Percentiles rank a stretch among this genome's conserved stretches.
Evolutionary conservation across 345 rosid species (phyloP).

Genomic region (Cardamine occulta): DNA sequence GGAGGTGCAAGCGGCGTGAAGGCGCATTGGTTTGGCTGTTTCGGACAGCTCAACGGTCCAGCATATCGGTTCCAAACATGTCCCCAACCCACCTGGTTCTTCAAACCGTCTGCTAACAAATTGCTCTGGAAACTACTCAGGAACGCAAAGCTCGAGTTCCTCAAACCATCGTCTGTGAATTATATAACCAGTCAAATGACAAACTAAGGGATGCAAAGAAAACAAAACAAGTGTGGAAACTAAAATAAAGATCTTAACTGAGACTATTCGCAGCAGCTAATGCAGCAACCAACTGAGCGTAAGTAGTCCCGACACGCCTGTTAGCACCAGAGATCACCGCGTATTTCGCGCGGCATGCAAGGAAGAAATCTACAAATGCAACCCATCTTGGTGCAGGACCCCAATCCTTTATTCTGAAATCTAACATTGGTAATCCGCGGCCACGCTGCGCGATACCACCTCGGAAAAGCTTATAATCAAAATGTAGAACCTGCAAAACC

Average conservation of each 20-base stretch:
- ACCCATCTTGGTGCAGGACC: constrained; percentile 99
- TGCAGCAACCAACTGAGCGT: constrained; percentile 88
- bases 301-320: constrained; percentile 91
- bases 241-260: constrained; percentile 47
- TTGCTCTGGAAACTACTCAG: constrained; percentile 88
- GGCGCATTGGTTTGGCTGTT: constrained; percentile 83
- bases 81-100: constrained; percentile 91
- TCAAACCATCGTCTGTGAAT: constrained; percentile 65
- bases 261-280: constrained; percentile 84
- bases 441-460: constrained; percentile 58
- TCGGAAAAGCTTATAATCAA: constrained; percentile 70
- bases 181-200: constrained; percentile 2
- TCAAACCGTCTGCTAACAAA: constrained; percentile 66
- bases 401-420: constrained; percentile 90
- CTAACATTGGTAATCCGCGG: constrained; percentile 50
- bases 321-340: constrained; percentile 87
- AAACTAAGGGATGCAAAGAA: neutral
- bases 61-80: constrained; percentile 96
- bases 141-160: constrained; percentile 63
- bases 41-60: constrained; percentile 84
- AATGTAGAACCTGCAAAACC: constrained; percentile 69
- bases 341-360: constrained; percentile 81
- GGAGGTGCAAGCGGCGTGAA: constrained; percentile 90
- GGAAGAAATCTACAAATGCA: constrained; percentile 98
- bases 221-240: neutral